These are phyloP conservation scores for Pestalotiopsis sp. DNA, from an alignment of 2,329 filamentous ascomycete species.

Conservation along the genomic window DNA sequence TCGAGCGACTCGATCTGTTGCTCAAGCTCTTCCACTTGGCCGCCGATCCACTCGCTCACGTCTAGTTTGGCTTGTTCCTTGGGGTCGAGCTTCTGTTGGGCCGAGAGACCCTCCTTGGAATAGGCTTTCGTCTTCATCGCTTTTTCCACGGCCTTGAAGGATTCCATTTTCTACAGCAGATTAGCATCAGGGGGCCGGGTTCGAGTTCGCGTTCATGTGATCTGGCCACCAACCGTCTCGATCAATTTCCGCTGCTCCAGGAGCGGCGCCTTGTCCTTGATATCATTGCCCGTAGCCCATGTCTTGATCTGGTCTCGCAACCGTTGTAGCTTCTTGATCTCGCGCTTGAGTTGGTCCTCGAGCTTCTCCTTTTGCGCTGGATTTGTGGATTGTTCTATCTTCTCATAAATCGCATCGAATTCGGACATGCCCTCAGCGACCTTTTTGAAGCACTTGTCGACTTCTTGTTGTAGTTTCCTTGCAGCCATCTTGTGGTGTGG, in stretches of 20 bases:
- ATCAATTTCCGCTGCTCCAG: conserved; percentile 94
- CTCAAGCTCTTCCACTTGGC: conserved; percentile 89
- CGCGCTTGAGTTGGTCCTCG: conserved; percentile 96
- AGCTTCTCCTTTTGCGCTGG: conserved; percentile 96
- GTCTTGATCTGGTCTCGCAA: conserved; percentile 99
- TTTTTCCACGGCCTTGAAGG: conserved; percentile 99
- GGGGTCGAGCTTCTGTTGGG: conserved; percentile 92
- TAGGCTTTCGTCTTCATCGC: conserved; percentile 99
- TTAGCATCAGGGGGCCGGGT: conserved; percentile 1
- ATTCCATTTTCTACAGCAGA: conserved; percentile 85
- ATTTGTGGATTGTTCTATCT: conserved; percentile 92
- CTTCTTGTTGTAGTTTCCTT: conserved; percentile 95
- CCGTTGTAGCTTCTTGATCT: conserved; percentile 99
- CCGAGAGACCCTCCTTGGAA: conserved; percentile 94
- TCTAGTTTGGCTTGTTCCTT: conserved; percentile 95
- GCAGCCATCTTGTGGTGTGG: conserved; percentile 72
- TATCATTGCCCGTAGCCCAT: conserved; percentile 97
- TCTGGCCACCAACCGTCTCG: conserved; percentile 74
- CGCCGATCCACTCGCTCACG: conserved; percentile 80
- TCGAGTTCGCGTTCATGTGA: neutral
- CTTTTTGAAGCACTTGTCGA: conserved; percentile 99
- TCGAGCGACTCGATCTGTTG: conserved; percentile 92
- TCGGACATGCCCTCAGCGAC: conserved; percentile 88
- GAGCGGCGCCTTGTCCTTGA: conserved; percentile 98
- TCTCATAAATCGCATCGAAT: conserved; percentile 96